A percentile compares a stretch with the other conserved stretches of the same genome.
phyloP scores from a whole-genome alignment of 345 rosid species.

The Corymbia maculata region DNA sequence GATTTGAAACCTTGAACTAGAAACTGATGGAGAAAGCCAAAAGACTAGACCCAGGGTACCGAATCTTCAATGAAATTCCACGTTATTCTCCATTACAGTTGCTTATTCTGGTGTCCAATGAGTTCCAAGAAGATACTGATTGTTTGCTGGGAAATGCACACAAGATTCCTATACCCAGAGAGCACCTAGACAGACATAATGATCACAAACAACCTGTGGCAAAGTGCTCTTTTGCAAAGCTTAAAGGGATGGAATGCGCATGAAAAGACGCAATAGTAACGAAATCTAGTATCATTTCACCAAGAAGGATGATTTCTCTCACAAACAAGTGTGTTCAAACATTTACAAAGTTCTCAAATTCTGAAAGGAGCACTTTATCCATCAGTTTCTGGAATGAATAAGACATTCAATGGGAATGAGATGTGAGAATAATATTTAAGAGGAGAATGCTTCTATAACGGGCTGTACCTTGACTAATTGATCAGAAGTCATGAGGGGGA shows the following conservation, averaged over 20 bases:
- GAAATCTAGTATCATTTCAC: neutral
- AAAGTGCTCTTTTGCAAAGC: neutral
- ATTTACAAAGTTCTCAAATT: neutral
- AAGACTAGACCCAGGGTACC: neutral
- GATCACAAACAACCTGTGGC: neutral
- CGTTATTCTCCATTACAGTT: neutral
- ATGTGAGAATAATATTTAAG: neutral
- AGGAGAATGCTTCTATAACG: neutral
- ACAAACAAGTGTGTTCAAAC: neutral
- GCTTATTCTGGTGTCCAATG: neutral
- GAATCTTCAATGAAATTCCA: neutral
- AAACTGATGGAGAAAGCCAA: neutral
- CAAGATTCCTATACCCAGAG: neutral
- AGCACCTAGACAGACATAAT: neutral
- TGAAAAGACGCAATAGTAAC: neutral
- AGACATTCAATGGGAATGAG: neutral
- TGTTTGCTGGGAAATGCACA: neutral
- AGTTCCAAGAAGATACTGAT: neutral
- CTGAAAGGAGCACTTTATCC: neutral
- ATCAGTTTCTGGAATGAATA: neutral
- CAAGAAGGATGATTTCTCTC: neutral
- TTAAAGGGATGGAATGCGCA: neutral
- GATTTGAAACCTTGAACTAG: neutral
- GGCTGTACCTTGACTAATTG: constrained; percentile 47
- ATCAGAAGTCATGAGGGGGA: constrained; percentile 50